phyloP scores from a whole-genome alignment of 208 protist genomes.

The Strigomonas culicis region DNA sequence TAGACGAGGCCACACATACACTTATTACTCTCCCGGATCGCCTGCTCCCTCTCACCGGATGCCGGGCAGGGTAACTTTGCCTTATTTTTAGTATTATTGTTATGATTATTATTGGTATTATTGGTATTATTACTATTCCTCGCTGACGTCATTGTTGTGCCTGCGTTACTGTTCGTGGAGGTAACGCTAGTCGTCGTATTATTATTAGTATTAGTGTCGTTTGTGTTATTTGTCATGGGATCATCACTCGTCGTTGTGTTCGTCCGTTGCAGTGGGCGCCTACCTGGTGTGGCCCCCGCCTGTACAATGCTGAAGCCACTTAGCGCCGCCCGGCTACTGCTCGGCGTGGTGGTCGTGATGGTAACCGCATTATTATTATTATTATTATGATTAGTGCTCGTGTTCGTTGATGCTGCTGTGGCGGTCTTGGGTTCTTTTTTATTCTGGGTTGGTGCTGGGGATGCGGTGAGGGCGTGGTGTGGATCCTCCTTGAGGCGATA shows the following conservation, averaged over 20 bases:
- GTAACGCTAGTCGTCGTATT: not conserved
- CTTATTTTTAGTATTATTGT: not conserved
- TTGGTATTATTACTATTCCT: not conserved
- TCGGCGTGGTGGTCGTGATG: not conserved
- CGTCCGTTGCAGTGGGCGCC: not conserved
- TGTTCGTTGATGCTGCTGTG: not conserved
- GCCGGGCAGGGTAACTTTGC: not conserved
- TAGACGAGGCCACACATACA: constrained; percentile 25
- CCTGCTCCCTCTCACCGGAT: constrained; percentile 3
- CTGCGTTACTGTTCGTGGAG: not conserved
- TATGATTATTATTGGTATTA: constrained; percentile 8
- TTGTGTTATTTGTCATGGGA: not conserved
- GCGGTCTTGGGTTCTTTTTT: not conserved
- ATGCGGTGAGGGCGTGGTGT: constrained; percentile 5
- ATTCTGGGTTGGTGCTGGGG: not conserved
- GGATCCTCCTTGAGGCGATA: constrained; percentile 50
- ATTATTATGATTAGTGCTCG: not conserved
- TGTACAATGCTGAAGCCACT: not conserved
- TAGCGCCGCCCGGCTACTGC: not conserved
- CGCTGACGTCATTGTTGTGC: not conserved
- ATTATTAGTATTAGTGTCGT: constrained; percentile 1
- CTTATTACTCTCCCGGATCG: constrained; percentile 22
- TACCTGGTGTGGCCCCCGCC: not conserved
- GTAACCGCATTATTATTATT: constrained; percentile 4
- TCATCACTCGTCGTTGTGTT: not conserved